phyloP scores from a whole-genome alignment of 352 stramenopile genomes.

The Hyaloperonospora arabidopsidis region DNA sequence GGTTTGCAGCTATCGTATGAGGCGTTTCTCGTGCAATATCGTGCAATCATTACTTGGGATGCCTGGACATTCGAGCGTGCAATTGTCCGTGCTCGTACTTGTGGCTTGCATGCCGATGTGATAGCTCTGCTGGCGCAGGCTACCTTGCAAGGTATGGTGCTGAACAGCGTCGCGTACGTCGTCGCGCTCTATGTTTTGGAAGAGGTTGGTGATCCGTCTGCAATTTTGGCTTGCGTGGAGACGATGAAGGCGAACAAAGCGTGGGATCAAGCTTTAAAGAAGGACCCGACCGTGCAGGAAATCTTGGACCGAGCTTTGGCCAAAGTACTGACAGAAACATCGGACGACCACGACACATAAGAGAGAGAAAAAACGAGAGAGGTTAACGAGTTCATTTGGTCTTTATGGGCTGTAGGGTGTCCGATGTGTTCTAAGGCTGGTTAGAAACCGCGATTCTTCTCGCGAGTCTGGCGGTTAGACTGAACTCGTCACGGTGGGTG shows the following conservation, averaged over 20 bases:
- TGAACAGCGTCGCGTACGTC: constrained; percentile 46
- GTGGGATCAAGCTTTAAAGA: constrained; percentile 30
- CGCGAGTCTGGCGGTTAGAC: too few relatives aligned
- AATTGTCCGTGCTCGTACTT: constrained; percentile 46
- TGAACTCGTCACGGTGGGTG: too few relatives aligned
- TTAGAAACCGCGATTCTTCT: too few relatives aligned
- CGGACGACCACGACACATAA: constrained; percentile 5
- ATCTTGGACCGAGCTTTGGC: constrained; percentile 23
- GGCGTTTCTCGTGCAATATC: constrained; percentile 47
- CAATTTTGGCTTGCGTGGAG: constrained; percentile 27
- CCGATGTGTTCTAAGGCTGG: too few relatives aligned
- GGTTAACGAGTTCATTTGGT: too few relatives aligned
- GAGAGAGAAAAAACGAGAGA: too few relatives aligned
- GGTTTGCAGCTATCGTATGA: constrained; percentile 48
- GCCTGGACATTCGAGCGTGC: constrained; percentile 45
- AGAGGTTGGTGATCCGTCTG: constrained; percentile 16
- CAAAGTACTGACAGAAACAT: constrained; percentile 6
- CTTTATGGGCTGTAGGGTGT: too few relatives aligned
- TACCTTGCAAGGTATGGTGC: constrained; percentile 20
- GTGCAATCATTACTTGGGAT: constrained; percentile 37
- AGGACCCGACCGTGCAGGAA: constrained; percentile 28
- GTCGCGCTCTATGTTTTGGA: constrained; percentile 39
- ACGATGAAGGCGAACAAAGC: constrained; percentile 23
- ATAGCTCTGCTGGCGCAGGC: constrained; percentile 38
- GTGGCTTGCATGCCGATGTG: constrained; percentile 36